phyloP scores from a whole-genome alignment of 345 rosid species.

The Syzygium oleosum region DNA sequence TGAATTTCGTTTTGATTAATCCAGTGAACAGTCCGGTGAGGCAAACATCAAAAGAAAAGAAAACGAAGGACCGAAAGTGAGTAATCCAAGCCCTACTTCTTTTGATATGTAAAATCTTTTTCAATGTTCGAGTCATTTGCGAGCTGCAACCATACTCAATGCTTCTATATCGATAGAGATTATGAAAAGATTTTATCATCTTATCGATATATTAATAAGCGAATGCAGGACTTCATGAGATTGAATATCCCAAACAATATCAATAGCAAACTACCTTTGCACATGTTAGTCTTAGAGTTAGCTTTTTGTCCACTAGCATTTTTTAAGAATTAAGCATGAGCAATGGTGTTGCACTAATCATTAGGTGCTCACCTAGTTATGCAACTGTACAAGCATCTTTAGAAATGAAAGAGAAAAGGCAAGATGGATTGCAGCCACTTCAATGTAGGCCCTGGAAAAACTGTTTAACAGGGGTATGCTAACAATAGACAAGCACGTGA shows the following conservation, averaged over 20 bases:
- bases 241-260: not conserved
- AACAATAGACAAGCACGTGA: not conserved
- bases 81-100: not conserved
- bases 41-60: not conserved
- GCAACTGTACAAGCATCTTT: not conserved
- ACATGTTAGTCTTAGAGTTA: not conserved
- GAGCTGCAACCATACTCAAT: not conserved
- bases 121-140: not conserved
- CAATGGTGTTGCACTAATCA: not conserved
- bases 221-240: not conserved
- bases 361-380: not conserved
- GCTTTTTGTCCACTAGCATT: not conserved
- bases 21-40: not conserved
- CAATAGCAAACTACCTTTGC: not conserved
- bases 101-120: not conserved
- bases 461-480: not conserved
- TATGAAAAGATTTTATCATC: not conserved
- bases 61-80: not conserved
- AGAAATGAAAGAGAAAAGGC: not conserved
- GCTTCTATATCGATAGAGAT: not conserved
- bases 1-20: not conserved
- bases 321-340: not conserved
- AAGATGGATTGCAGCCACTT: not conserved
- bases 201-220: not conserved
- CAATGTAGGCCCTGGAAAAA: not conserved